phyloP scores from a whole-genome alignment of 805 yeast genomes.

The Scheffersomyces stipitis region DNA sequence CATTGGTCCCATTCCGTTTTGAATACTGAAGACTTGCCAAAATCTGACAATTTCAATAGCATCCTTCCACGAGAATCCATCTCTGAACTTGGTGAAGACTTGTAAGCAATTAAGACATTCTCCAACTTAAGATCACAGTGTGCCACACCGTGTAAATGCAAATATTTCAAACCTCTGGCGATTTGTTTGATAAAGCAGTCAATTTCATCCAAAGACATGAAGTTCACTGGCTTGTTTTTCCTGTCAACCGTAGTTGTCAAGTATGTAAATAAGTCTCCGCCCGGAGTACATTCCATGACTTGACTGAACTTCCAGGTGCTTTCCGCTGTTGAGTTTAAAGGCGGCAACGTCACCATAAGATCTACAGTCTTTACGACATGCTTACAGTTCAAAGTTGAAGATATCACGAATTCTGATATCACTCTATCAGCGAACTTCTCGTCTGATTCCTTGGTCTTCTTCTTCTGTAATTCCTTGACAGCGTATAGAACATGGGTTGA shows the following conservation, averaged over 20 bases:
- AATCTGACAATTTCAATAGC: constrained; percentile 55
- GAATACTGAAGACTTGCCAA: constrained; percentile 90
- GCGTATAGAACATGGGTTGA: constrained; percentile 21
- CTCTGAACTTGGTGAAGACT: constrained; percentile 56
- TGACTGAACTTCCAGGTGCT: constrained; percentile 20
- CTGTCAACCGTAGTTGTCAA: constrained; percentile 11
- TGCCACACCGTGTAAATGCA: constrained; percentile 91
- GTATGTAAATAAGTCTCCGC: constrained; percentile 38
- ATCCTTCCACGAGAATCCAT: constrained; percentile 11
- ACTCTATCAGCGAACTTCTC: constrained; percentile 66
- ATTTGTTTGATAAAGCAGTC: constrained; percentile 91
- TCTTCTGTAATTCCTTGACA: constrained; percentile 31
- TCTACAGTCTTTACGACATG: constrained; percentile 79
- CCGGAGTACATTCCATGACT: constrained; percentile 39
- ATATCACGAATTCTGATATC: constrained; percentile 87
- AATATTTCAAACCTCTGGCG: constrained; percentile 74
- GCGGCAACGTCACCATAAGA: constrained; percentile 50
- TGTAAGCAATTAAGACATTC: constrained; percentile 56
- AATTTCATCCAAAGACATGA: constrained; percentile 53
- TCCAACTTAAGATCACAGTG: constrained; percentile 94
- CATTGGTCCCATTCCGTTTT: constrained; percentile 81
- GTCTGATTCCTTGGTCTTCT: constrained; percentile 21
- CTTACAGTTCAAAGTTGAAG: constrained; percentile 70
- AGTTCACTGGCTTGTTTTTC: constrained; percentile 8
- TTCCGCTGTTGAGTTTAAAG: constrained; percentile 1